phyloP scores from a whole-genome alignment of 2,329 filamentous ascomycete genomes.

The Thielaviopsis ethacetica region DNA sequence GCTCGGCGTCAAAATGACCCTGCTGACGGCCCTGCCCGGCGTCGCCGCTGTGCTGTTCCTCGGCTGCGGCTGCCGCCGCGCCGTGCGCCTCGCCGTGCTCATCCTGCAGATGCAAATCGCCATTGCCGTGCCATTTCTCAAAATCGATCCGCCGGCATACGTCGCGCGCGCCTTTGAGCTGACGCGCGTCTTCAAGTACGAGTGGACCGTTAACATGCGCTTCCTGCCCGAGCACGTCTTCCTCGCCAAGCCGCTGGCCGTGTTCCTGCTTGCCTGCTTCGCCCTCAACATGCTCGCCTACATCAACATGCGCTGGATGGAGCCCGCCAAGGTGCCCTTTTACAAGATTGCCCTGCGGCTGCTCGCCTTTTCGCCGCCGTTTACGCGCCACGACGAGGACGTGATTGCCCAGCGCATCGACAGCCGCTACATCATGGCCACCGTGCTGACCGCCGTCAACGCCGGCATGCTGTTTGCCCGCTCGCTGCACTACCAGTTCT shows the following conservation, averaged over 20 bases:
- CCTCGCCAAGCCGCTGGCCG: slow-evolving; percentile 50
- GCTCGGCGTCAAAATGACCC: slow-evolving; percentile 87
- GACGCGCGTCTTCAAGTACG: slow-evolving; percentile 79
- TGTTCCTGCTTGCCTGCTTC: slow-evolving; percentile 50
- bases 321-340: slow-evolving; percentile 44
- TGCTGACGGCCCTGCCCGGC: slow-evolving; percentile 69
- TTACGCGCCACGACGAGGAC: slow-evolving; percentile 34
- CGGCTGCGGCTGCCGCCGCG: slow-evolving; percentile 51
- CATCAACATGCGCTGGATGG: slow-evolving; percentile 52
- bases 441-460: slow-evolving; percentile 57
- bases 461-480: slow-evolving; percentile 75
- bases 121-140: slow-evolving; percentile 50
- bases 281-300: slow-evolving; percentile 50
- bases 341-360: slow-evolving; percentile 33
- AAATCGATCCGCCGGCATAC: slow-evolving; percentile 52
- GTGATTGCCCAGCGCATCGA: slow-evolving; percentile 43
- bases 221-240: slow-evolving; percentile 79
- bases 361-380: slow-evolving; percentile 27
- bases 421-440: slow-evolving; percentile 58
- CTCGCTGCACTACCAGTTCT: slow-evolving; percentile 91
- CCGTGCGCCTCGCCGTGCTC: slow-evolving; percentile 51
- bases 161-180: slow-evolving; percentile 76
- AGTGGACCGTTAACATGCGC: slow-evolving; percentile 98
- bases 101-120: slow-evolving; percentile 65
- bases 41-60: slow-evolving; percentile 63